Evolutionary conservation across 495 filamentous ascomycete species (phyloP).

Genomic region (Daldinia loculata): DNA sequence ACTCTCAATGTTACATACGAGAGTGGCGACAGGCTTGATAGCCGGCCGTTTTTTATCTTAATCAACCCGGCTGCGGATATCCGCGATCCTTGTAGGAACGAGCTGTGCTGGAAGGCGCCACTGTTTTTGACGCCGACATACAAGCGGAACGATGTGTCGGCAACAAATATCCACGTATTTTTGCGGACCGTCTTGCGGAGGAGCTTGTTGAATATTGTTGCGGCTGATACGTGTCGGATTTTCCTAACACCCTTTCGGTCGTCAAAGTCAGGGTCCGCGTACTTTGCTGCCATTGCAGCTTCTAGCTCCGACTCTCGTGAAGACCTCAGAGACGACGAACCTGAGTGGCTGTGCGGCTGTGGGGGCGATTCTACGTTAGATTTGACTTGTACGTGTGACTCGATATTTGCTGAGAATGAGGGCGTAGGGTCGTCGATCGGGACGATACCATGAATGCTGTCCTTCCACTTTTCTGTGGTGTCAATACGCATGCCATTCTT

Average conservation of each 20-base stretch:
- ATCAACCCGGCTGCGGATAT: slow-evolving; percentile 87
- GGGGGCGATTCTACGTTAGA: slow-evolving; percentile 24
- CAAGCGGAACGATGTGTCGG: slow-evolving; percentile 84
- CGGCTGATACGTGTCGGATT: slow-evolving; percentile 71
- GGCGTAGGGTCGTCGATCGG: slow-evolving; percentile 68
- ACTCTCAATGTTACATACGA: slow-evolving; percentile 44
- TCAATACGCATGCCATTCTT: slow-evolving; percentile 80
- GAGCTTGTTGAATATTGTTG: slow-evolving; percentile 74
- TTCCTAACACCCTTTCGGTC: slow-evolving; percentile 67
- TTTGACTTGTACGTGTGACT: slow-evolving; percentile 34
- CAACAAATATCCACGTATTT: slow-evolving; percentile 91
- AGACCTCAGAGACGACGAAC: slow-evolving; percentile 21
- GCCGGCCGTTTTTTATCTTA: slow-evolving; percentile 79
- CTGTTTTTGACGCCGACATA: slow-evolving; percentile 92
- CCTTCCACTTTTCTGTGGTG: slow-evolving; percentile 77
- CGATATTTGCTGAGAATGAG: slow-evolving; percentile 49
- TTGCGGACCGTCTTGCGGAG: slow-evolving; percentile 74
- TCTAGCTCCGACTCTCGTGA: slow-evolving; percentile 45
- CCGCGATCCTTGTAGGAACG: slow-evolving; percentile 82
- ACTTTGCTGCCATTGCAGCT: slow-evolving; percentile 57
- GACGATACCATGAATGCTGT: slow-evolving; percentile 82
- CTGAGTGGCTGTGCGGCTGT: slow-evolving; percentile 18
- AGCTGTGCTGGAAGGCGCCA: slow-evolving; percentile 89
- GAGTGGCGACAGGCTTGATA: slow-evolving; percentile 65
- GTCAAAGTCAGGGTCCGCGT: slow-evolving; percentile 63